These are phyloP conservation scores for Crucibulum laeve DNA, from an alignment of 768 basidiomycete genomes.

Conservation along the genomic window DNA sequence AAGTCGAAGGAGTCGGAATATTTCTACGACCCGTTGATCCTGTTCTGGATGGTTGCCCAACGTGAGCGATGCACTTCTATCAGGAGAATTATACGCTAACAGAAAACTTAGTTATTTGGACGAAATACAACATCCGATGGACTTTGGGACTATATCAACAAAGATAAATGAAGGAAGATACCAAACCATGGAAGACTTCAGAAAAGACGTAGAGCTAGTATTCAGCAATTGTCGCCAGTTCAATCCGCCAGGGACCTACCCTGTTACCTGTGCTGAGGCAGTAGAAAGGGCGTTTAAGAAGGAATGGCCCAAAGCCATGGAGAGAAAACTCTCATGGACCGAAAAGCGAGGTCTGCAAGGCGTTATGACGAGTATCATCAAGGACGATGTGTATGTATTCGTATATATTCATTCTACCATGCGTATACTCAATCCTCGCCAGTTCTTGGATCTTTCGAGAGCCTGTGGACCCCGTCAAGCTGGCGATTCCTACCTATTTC, in stretches of 20 bases:
- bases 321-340: constrained; percentile 66
- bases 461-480: constrained; percentile 81
- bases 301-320: constrained; percentile 80
- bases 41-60: constrained; percentile 78
- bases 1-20: constrained; percentile 62
- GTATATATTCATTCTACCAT: background rate
- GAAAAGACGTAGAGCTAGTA: constrained; percentile 74
- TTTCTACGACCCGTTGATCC: constrained; percentile 87
- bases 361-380: constrained; percentile 62
- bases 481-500: constrained; percentile 86
- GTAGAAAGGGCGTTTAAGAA: constrained; percentile 76
- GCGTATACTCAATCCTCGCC: constrained; percentile 9
- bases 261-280: constrained; percentile 63
- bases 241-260: constrained; percentile 80
- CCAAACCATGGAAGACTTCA: constrained; percentile 76
- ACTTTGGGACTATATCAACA: constrained; percentile 74
- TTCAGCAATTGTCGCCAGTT: constrained; percentile 90
- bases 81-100: background rate
- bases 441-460: constrained; percentile 79
- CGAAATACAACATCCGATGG: constrained; percentile 92
- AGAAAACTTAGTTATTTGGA: constrained; percentile 61
- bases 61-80: constrained; percentile 46
- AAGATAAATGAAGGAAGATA: constrained; percentile 72
- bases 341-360: constrained; percentile 79
- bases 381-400: constrained; percentile 59